Evolutionary conservation across 768 basidiomycete genomes (phyloP).

Genomic region (Lactarius deliciosus): DNA sequence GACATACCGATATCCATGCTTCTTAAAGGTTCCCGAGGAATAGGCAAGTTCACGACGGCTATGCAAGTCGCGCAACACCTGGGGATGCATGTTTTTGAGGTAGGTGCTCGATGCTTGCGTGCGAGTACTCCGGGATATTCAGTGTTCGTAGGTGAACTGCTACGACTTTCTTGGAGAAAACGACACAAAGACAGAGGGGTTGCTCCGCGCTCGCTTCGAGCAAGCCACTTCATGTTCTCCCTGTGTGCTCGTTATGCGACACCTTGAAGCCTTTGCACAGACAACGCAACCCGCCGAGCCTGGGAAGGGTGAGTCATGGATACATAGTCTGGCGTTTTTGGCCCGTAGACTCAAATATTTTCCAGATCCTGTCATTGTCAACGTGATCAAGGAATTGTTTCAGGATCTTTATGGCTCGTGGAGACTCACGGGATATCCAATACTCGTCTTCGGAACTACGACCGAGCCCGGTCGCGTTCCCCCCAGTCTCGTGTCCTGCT

Average conservation of each 20-base stretch:
- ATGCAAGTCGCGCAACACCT: conserved; percentile 54
- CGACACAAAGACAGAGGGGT: conserved; percentile 70
- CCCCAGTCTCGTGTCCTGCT: conserved; percentile 58
- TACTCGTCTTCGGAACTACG: conserved; percentile 73
- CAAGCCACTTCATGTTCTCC: conserved; percentile 78
- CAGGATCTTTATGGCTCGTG: conserved; percentile 54
- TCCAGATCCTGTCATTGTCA: conserved; percentile 59
- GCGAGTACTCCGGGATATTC: conserved; percentile 8
- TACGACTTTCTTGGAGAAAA: conserved; percentile 81
- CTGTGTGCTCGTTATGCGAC: conserved; percentile 76
- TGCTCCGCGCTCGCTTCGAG: conserved; percentile 70
- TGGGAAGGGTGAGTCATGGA: conserved; percentile 54
- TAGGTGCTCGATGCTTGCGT: conserved; percentile 33
- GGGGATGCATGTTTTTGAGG: conserved; percentile 81
- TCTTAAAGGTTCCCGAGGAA: conserved; percentile 75
- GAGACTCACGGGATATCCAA: conserved; percentile 64
- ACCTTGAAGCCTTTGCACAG: conserved; percentile 76
- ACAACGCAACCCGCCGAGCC: conserved; percentile 63
- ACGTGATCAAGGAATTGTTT: conserved; percentile 62
- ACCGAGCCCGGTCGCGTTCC: conserved; percentile 66
- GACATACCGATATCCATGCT: conserved; percentile 69
- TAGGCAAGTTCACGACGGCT: conserved; percentile 74
- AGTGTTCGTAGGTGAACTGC: conserved; percentile 67
- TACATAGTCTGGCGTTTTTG: neutral
- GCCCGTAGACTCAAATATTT: neutral